A percentile compares a stretch with the other conserved stretches of the same genome.
phyloP scores from a whole-genome alignment of 352 stramenopile species.

The Aphanomyces euteiches region DNA sequence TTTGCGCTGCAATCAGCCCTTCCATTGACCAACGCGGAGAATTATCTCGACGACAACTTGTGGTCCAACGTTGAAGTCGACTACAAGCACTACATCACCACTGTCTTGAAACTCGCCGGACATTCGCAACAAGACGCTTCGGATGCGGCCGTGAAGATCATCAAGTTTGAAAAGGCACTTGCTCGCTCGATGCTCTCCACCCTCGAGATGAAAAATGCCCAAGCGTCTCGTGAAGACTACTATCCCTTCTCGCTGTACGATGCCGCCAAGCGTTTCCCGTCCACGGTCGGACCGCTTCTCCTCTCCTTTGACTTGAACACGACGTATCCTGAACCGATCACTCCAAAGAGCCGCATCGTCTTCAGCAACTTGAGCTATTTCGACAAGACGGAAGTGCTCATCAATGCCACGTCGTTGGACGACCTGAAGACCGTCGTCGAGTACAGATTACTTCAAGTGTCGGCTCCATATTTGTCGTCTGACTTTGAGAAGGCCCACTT shows the following conservation, averaged over 20 bases:
- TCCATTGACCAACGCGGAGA: background rate
- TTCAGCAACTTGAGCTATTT: constrained; percentile 34
- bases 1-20: constrained; percentile 6
- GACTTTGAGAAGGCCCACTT: constrained; percentile 11
- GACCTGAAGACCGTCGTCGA: constrained; percentile 11
- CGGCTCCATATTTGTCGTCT: constrained; percentile 3
- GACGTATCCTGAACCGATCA: constrained; percentile 13
- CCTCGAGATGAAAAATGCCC: background rate
- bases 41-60: background rate
- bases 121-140: background rate
- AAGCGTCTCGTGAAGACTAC: too few relatives aligned
- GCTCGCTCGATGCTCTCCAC: constrained; percentile 4
- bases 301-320: constrained; percentile 35
- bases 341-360: constrained; percentile 36
- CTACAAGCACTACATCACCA: background rate
- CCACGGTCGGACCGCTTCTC: constrained; percentile 47
- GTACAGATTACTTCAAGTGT: constrained; percentile 9
- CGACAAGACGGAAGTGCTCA: constrained; percentile 14
- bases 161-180: background rate
- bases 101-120: background rate
- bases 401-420: background rate
- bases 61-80: background rate
- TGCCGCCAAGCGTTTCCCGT: constrained; percentile 46
- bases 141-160: background rate
- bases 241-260: constrained; percentile 31